Conservation (phyloP, 2,329 filamentous ascomycete species). For the Fusarium nurragi region DNA sequence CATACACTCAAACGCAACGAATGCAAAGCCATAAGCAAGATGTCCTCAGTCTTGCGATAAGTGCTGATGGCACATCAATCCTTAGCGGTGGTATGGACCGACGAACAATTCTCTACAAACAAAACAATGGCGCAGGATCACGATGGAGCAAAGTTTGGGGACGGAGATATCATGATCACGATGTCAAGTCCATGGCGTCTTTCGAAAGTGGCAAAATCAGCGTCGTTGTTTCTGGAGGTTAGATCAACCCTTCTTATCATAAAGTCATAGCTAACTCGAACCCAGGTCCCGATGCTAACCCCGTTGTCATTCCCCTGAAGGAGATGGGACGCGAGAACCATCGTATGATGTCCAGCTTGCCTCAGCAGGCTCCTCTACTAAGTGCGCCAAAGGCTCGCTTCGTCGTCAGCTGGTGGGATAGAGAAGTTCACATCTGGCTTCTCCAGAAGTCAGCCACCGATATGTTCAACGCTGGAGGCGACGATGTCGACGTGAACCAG, state of each 20-base stretch:
- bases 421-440: constrained; percentile 85
- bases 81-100: constrained; percentile 93
- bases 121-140: constrained; percentile 65
- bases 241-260: constrained; percentile 38
- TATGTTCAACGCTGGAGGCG: constrained; percentile 54
- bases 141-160: constrained; percentile 90
- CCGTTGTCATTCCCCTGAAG: constrained; percentile 80
- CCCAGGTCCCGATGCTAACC: constrained; percentile 83
- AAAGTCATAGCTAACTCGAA: constrained; percentile 2
- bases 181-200: constrained; percentile 92
- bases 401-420: constrained; percentile 91
- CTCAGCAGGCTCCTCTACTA: constrained; percentile 77
- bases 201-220: constrained; percentile 88
- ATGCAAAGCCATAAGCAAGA: constrained; percentile 90
- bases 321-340: constrained; percentile 84
- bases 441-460: constrained; percentile 58
- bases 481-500: constrained; percentile 57
- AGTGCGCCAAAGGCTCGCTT: constrained; percentile 79
- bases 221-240: constrained; percentile 90
- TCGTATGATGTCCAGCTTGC: constrained; percentile 82
- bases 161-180: constrained; percentile 87
- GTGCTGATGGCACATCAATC: constrained; percentile 80
- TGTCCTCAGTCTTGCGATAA: constrained; percentile 86
- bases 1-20: constrained; percentile 86
- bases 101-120: constrained; percentile 83